Evolutionary conservation across 2,329 filamentous ascomycete species (phyloP).

Genomic region (Alternaria longipes): DNA sequence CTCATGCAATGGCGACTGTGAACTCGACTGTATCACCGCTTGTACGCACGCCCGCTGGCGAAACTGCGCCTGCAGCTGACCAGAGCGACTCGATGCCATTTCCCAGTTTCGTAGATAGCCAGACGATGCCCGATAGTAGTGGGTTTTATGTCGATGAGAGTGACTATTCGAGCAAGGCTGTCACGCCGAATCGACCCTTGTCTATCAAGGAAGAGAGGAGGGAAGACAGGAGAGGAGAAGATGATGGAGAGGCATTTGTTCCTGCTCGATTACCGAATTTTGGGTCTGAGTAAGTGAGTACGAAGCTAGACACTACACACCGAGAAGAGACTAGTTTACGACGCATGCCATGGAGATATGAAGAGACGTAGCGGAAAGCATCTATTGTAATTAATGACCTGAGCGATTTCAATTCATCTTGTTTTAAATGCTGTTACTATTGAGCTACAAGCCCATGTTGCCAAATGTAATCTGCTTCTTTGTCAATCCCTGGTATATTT

Average conservation of each 20-base stretch:
- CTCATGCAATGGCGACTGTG: slow-evolving; percentile 19
- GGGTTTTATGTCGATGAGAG: slow-evolving; percentile 42
- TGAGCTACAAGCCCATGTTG: slow-evolving; percentile 26
- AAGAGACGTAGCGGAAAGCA: background rate
- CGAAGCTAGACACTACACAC: background rate
- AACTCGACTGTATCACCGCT: slow-evolving; percentile 27
- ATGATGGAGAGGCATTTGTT: slow-evolving; percentile 36
- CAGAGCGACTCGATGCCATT: slow-evolving; percentile 23
- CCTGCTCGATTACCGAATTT: slow-evolving; percentile 50
- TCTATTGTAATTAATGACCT: background rate
- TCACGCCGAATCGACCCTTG: slow-evolving; percentile 37
- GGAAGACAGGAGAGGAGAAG: slow-evolving; percentile 19
- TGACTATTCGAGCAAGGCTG: slow-evolving; percentile 37
- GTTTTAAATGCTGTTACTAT: background rate
- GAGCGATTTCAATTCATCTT: slow-evolving; percentile 4
- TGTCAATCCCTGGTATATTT: slow-evolving; percentile 81
- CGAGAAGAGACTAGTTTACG: background rate
- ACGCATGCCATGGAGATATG: background rate
- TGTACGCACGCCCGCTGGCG: slow-evolving; percentile 28
- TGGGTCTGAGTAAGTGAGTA: slow-evolving; percentile 6
- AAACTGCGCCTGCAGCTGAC: slow-evolving; percentile 6
- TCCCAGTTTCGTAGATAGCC: slow-evolving; percentile 38
- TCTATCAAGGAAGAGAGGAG: slow-evolving; percentile 31
- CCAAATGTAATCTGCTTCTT: slow-evolving; percentile 72
- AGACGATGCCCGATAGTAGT: slow-evolving; percentile 44